These are phyloP conservation scores for Coprinopsis strossmayeri DNA, from an alignment of 768 basidiomycete species.

Conservation along the genomic window DNA sequence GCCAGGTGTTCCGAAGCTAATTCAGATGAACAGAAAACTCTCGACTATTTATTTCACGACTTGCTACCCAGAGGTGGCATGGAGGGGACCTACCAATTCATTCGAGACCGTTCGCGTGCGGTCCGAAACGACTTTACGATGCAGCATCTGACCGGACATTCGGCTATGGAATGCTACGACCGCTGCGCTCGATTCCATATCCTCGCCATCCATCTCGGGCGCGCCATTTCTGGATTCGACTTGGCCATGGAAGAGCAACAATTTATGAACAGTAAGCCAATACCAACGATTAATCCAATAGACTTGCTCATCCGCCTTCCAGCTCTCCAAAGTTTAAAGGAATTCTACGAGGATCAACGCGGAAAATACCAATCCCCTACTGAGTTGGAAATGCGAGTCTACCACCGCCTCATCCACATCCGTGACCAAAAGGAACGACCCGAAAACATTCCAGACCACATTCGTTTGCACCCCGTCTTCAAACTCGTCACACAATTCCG, in stretches of 20 bases:
- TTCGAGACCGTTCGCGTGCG: constrained; percentile 86
- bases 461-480: constrained; percentile 71
- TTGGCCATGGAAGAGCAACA: constrained; percentile 79
- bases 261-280: constrained; percentile 82
- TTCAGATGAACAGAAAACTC: constrained; percentile 50
- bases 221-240: constrained; percentile 52
- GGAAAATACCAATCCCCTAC: constrained; percentile 63
- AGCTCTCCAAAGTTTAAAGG: constrained; percentile 90
- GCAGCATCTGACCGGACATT: constrained; percentile 71
- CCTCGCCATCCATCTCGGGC: constrained; percentile 64
- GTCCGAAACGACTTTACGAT: constrained; percentile 93
- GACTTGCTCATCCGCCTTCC: no score
- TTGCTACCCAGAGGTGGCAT: constrained; percentile 70
- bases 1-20: background rate
- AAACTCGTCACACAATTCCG: constrained; percentile 80
- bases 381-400: constrained; percentile 94
- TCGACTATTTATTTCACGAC: constrained; percentile 89
- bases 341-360: constrained; percentile 86
- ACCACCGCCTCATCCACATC: constrained; percentile 88
- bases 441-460: constrained; percentile 61
- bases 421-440: constrained; percentile 75
- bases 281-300: no score
- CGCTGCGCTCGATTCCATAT: constrained; percentile 94
- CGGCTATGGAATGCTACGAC: constrained; percentile 88
- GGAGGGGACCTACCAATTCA: constrained; percentile 67